Percentiles rank a stretch among this genome's conserved stretches.
Conservation (phyloP, 768 basidiomycete species). For the Hericium erinaceus region DNA sequence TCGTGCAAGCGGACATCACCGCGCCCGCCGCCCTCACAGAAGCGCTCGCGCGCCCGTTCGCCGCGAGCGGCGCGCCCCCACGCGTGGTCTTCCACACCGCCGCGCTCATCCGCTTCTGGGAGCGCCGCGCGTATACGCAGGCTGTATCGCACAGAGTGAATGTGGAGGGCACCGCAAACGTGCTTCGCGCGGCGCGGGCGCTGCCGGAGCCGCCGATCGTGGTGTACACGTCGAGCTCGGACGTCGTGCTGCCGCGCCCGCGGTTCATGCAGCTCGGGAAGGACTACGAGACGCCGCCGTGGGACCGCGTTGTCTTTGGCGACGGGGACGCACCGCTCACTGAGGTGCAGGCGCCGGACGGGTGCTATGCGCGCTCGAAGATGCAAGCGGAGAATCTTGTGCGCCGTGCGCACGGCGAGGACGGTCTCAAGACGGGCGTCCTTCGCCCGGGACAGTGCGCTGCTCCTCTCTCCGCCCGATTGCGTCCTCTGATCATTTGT, state of each 20-base stretch:
- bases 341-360: constrained; percentile 27
- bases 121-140: constrained; percentile 15
- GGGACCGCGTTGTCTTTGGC: constrained; percentile 22
- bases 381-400: constrained; percentile 44
- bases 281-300: constrained; percentile 9
- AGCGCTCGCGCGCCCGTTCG: constrained; percentile 19
- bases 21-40: constrained; percentile 20
- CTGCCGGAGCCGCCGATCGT: constrained; percentile 28
- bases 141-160: constrained; percentile 30
- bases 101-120: constrained; percentile 18
- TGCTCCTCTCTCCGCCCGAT: too few relatives aligned
- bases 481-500: neutral
- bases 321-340: constrained; percentile 42
- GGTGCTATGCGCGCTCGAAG: constrained; percentile 49
- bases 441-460: constrained; percentile 26
- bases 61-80: constrained; percentile 9
- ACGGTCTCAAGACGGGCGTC: constrained; percentile 35
- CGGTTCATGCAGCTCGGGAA: constrained; percentile 24
- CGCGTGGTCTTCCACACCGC: constrained; percentile 18
- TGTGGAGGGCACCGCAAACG: constrained; percentile 35
- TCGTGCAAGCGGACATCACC: constrained; percentile 24
- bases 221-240: constrained; percentile 39
- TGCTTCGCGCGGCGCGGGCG: constrained; percentile 31
- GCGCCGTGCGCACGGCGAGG: constrained; percentile 39
- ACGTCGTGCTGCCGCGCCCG: constrained; percentile 33